Percentiles rank a stretch among this genome's conserved stretches.
Evolutionary conservation across 306 rosid genomes (phyloP).

Genomic region (Pyrus communis): DNA sequence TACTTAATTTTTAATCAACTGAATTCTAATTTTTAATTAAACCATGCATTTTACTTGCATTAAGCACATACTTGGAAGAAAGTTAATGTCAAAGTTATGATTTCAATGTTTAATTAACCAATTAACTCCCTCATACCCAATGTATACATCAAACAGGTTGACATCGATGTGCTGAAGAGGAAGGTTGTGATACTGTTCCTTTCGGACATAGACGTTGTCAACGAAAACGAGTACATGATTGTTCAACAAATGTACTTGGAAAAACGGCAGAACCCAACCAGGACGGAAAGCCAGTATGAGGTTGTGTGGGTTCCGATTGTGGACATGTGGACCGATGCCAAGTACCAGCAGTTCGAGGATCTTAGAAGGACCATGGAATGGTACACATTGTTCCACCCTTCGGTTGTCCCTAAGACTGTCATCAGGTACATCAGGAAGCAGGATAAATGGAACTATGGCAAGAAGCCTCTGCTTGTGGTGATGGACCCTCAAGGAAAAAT

Average conservation of each 20-base stretch:
- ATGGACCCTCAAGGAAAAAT: slow-evolving; percentile 50
- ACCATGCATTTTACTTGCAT: neutral
- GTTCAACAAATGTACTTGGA: slow-evolving; percentile 41
- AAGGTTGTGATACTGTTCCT: slow-evolving; percentile 49
- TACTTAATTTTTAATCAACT: neutral
- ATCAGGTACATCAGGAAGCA: slow-evolving; percentile 40
- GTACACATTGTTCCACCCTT: slow-evolving; percentile 43
- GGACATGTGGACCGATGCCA: slow-evolving; percentile 20
- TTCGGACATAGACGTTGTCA: slow-evolving; percentile 32
- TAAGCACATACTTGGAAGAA: neutral
- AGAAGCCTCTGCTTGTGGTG: slow-evolving; percentile 47
- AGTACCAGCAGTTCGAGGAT: slow-evolving; percentile 8
- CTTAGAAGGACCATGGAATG: slow-evolving; percentile 38
- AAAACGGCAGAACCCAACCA: slow-evolving; percentile 14
- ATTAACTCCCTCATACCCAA: neutral
- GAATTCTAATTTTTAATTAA: neutral
- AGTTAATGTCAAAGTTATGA: neutral
- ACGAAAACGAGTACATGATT: slow-evolving; percentile 19
- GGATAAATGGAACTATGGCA: slow-evolving; percentile 41
- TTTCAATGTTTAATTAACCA: neutral
- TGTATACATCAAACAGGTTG: slow-evolving; percentile 25
- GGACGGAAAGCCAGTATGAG: slow-evolving; percentile 38
- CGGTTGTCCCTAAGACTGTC: slow-evolving; percentile 23
- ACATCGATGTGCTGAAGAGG: slow-evolving; percentile 33
- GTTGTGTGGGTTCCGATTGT: slow-evolving; percentile 58